A percentile compares a stretch with the other conserved stretches of the same genome.
phyloP scores from a whole-genome alignment of 2,329 filamentous ascomycete species.

The Fusarium protoensiforme region DNA sequence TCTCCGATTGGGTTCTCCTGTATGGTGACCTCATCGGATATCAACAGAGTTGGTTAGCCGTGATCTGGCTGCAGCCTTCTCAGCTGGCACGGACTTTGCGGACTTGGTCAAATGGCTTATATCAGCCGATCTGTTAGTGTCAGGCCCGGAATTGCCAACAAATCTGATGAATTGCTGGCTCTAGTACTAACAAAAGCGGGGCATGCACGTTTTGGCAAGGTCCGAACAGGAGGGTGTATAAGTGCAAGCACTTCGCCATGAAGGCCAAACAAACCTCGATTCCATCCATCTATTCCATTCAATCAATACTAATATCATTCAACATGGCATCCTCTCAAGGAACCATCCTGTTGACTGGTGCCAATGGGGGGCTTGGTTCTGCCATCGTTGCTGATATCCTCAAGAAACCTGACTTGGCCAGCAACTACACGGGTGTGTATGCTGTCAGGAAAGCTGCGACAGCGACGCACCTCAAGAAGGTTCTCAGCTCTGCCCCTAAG shows the following conservation, averaged over 20 bases:
- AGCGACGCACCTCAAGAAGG: conserved; percentile 43
- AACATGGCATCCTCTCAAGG: conserved; percentile 38
- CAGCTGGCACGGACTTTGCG: conserved; percentile 17
- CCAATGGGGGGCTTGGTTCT: conserved; percentile 53
- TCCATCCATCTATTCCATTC: not conserved
- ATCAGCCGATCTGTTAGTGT: conserved; percentile 35
- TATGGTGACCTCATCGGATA: not conserved
- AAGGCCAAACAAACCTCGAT: not conserved
- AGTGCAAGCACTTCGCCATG: conserved; percentile 1
- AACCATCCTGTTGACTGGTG: conserved; percentile 51
- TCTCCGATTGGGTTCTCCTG: not conserved
- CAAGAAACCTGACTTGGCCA: conserved; percentile 42
- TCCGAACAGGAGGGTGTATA: conserved; percentile 22
- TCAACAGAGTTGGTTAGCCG: not conserved
- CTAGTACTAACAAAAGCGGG: conserved; percentile 26
- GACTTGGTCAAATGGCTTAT: conserved; percentile 36
- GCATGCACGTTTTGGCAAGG: not conserved
- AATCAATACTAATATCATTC: not conserved
- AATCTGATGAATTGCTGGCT: not conserved
- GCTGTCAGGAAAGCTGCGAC: conserved; percentile 48
- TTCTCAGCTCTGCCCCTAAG: conserved; percentile 32
- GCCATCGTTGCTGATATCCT: conserved; percentile 47
- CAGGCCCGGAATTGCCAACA: not conserved
- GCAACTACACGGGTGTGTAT: conserved; percentile 50
- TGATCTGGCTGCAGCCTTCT: not conserved